Conservation (phyloP, 2,329 filamentous ascomycete genomes). For the Bipolaris bicolor region DNA sequence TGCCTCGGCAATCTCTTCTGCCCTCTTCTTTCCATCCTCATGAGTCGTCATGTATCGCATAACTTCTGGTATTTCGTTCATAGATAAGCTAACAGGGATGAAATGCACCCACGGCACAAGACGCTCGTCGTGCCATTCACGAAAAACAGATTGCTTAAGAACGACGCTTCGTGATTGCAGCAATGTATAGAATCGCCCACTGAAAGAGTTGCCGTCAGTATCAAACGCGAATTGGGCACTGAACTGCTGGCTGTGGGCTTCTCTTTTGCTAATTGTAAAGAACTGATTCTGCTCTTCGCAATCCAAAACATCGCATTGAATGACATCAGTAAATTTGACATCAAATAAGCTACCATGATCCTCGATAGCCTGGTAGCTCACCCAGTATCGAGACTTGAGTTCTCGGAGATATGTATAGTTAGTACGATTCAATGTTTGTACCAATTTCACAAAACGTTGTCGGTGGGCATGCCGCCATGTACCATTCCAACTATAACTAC, state of each 20-base stretch:
- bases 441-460: constrained; percentile 53
- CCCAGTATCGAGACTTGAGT: neutral
- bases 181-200: constrained; percentile 27
- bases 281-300: constrained; percentile 19
- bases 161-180: constrained; percentile 13
- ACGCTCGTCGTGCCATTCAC: constrained; percentile 48
- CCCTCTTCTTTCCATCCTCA: constrained; percentile 18
- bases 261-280: constrained; percentile 16
- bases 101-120: constrained; percentile 47
- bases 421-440: constrained; percentile 20
- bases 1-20: constrained; percentile 26
- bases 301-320: constrained; percentile 49
- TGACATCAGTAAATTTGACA: constrained; percentile 55
- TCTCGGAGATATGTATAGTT: constrained; percentile 15
- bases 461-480: constrained; percentile 57
- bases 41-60: constrained; percentile 20
- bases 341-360: constrained; percentile 51
- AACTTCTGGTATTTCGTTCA: constrained; percentile 30
- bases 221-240: constrained; percentile 23
- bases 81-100: constrained; percentile 34
- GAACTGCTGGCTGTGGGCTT: constrained; percentile 7
- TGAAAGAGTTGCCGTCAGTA: constrained; percentile 29
- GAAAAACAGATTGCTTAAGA: constrained; percentile 45
- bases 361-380: neutral
- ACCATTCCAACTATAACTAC: too few species aligned